phyloP scores from a whole-genome alignment of 257 asterid genomes.

The Lithospermum erythrorhizon region DNA sequence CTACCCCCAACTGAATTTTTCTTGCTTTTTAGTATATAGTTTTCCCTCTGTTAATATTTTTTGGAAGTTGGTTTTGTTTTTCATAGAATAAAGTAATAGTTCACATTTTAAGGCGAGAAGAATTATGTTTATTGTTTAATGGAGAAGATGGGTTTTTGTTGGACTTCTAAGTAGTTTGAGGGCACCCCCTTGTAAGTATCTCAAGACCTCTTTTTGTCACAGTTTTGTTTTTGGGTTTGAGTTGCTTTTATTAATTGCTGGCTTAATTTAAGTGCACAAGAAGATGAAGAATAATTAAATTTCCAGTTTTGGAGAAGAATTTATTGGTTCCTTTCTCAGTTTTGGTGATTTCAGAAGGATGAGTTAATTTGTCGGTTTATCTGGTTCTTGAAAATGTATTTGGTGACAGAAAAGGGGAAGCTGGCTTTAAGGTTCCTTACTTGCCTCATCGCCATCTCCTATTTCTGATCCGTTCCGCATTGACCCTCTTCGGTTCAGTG shows the following conservation, averaged over 20 bases:
- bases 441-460: constrained; percentile 45
- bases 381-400: constrained; percentile 23
- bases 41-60: neutral
- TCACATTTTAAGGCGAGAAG: neutral
- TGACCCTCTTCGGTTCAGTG: constrained; percentile 35
- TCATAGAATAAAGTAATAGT: neutral
- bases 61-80: too few species aligned
- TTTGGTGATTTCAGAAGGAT: neutral
- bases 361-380: neutral
- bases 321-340: neutral
- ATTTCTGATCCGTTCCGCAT: constrained; percentile 41
- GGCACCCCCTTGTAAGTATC: neutral
- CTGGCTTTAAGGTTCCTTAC: constrained; percentile 46
- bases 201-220: neutral
- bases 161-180: neutral
- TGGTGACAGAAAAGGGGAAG: constrained; percentile 39
- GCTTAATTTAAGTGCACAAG: neutral
- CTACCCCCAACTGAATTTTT: too few species aligned
- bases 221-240: neutral
- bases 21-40: neutral
- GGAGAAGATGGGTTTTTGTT: neutral
- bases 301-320: neutral
- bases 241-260: neutral
- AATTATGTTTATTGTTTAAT: neutral
- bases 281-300: neutral